Evolutionary conservation across 805 yeast genomes (phyloP).

Genomic region (Nakazawaea siamensis): DNA sequence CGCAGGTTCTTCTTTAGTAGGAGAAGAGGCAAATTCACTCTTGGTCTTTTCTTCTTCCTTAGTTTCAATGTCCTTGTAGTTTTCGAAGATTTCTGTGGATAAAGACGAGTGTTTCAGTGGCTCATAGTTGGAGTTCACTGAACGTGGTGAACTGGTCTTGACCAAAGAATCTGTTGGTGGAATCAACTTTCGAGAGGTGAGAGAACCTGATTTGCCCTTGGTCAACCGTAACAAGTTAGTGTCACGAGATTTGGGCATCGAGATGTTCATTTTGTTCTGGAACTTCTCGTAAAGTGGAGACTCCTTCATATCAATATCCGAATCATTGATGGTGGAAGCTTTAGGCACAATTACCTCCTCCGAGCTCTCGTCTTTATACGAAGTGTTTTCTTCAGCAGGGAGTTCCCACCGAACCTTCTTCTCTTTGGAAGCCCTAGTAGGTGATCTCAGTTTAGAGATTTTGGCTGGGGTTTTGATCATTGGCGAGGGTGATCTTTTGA

Average conservation of each 20-base stretch:
- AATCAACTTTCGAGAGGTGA: slow-evolving; percentile 4
- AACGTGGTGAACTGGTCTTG: no score
- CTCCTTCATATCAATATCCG: slow-evolving; percentile 1
- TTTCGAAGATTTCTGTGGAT: no score
- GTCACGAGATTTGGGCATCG: slow-evolving; percentile 3
- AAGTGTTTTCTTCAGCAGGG: slow-evolving; percentile 16
- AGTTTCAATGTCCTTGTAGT: no score
- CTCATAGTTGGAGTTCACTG: no score
- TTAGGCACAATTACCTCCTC: slow-evolving; percentile 10
- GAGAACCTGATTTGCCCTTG: not conserved
- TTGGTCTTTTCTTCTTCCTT: no score
- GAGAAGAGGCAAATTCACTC: no score
- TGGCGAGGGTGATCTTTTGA: slow-evolving; percentile 13
- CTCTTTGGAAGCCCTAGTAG: slow-evolving; percentile 14
- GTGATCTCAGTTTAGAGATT: slow-evolving; percentile 12
- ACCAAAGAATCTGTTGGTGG: no score
- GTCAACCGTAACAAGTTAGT: not conserved
- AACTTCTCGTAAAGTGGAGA: slow-evolving; percentile 8
- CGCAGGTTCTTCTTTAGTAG: no score
- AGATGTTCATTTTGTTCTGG: slow-evolving; percentile 7
- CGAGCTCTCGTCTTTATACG: slow-evolving; percentile 6
- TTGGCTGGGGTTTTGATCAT: slow-evolving; percentile 11
- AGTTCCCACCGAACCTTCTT: slow-evolving; percentile 42
- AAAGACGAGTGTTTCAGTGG: no score
- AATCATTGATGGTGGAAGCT: no score